Percentiles rank a stretch among this genome's conserved stretches.
phyloP scores from a whole-genome alignment of 805 yeast species.

The Jamesozyma jinghongensis region DNA sequence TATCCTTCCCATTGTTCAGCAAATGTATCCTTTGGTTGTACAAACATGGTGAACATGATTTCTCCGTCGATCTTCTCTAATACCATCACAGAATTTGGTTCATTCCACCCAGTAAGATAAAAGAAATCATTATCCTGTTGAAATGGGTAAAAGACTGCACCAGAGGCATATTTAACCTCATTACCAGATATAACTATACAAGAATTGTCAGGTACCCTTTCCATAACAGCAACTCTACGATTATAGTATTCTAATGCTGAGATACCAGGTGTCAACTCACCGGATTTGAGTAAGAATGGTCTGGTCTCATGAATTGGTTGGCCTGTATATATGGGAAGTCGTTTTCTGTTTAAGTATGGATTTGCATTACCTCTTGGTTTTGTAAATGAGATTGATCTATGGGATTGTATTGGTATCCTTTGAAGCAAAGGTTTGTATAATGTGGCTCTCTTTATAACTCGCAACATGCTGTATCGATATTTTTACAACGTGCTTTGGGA shows the following conservation, averaged over 20 bases:
- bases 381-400: slow-evolving; percentile 15
- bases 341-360: slow-evolving; percentile 9
- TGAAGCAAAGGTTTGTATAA: background rate
- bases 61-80: slow-evolving; percentile 54
- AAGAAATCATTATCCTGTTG: slow-evolving; percentile 86
- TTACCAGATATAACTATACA: slow-evolving; percentile 70
- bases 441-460: too few species aligned
- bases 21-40: slow-evolving; percentile 69
- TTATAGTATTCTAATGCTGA: slow-evolving; percentile 71
- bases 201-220: slow-evolving; percentile 44
- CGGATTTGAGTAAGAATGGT: slow-evolving; percentile 61
- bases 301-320: slow-evolving; percentile 85
- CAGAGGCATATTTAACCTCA: slow-evolving; percentile 69
- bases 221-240: slow-evolving; percentile 55
- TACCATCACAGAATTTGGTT: slow-evolving; percentile 67
- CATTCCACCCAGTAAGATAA: slow-evolving; percentile 87
- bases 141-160: slow-evolving; percentile 83
- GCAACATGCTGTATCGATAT: too few species aligned
- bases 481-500: too few species aligned
- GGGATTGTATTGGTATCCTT: background rate
- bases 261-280: slow-evolving; percentile 84
- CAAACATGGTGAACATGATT: slow-evolving; percentile 64
- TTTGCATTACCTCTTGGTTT: slow-evolving; percentile 39
- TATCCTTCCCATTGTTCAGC: slow-evolving; percentile 94
- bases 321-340: slow-evolving; percentile 44